Conservation (phyloP, 129 eudicot genomes). For the Pulicaria dysenterica region DNA sequence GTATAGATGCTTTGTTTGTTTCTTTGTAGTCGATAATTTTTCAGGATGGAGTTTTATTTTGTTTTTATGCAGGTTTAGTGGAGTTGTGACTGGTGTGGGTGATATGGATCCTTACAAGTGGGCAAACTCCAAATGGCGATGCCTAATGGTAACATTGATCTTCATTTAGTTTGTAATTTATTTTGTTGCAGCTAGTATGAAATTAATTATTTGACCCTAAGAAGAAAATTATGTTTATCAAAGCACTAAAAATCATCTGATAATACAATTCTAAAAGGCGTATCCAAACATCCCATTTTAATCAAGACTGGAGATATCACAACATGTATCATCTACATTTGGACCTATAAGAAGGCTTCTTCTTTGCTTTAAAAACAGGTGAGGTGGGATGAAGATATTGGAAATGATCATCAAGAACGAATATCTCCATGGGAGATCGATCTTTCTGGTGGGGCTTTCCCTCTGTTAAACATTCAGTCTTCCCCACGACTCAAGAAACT, state of each 20-base stretch:
- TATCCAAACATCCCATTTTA: background rate
- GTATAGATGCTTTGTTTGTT: conserved; percentile 3
- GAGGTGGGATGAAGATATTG: conserved; percentile 87
- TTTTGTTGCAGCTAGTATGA: background rate
- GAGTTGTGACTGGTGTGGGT: conserved; percentile 77
- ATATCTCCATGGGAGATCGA: conserved; percentile 97
- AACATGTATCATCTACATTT: background rate
- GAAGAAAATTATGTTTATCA: background rate
- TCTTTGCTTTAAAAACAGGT: conserved; percentile 54
- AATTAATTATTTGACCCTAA: background rate
- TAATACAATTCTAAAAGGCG: background rate
- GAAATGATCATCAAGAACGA: conserved; percentile 68
- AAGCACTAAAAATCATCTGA: background rate
- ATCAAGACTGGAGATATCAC: background rate
- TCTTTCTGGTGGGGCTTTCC: conserved; percentile 58
- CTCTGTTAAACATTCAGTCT: conserved; percentile 70
- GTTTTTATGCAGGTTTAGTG: conserved; percentile 60
- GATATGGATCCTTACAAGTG: conserved; percentile 82
- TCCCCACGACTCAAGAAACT: conserved; percentile 81
- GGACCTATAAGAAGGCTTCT: background rate
- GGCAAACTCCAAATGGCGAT: conserved; percentile 93
- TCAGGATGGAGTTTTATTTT: background rate
- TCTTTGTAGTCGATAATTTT: conserved; percentile 7
- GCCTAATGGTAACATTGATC: conserved; percentile 55
- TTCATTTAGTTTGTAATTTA: background rate